A percentile compares a stretch with the other conserved stretches of the same genome.
phyloP scores from a whole-genome alignment of 768 basidiomycete genomes.

The Phlebiopsis flavidoalba region DNA sequence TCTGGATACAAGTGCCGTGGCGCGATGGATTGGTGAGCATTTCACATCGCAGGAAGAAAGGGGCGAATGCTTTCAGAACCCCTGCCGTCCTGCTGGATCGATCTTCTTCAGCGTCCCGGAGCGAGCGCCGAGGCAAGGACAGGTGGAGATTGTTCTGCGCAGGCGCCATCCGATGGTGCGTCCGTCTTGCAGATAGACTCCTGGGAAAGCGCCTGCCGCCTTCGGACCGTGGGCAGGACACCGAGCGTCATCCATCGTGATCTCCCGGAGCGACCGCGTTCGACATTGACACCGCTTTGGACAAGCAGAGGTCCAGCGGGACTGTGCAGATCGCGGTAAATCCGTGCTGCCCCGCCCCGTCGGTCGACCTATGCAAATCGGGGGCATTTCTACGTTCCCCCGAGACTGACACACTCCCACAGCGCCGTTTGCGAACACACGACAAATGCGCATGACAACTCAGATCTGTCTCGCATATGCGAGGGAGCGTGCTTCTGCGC shows the following conservation, averaged over 20 bases:
- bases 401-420: not conserved
- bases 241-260: conserved; percentile 7
- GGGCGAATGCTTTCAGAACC: conserved; percentile 2
- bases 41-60: too few species aligned
- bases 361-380: not conserved
- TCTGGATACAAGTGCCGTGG: not conserved
- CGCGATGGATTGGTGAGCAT: not conserved
- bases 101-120: conserved; percentile 6
- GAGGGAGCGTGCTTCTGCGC: not conserved
- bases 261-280: not conserved
- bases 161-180: not conserved
- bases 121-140: not conserved
- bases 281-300: not conserved
- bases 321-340: not conserved
- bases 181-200: conserved; percentile 7
- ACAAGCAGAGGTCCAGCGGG: not conserved
- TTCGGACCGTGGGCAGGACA: conserved; percentile 8
- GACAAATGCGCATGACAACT: not conserved
- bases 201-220: not conserved
- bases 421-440: not conserved
- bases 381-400: not conserved
- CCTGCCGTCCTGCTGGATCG: not conserved
- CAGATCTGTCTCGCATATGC: too few species aligned
- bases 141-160: not conserved
- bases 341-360: not conserved